phyloP scores from a whole-genome alignment of 441 rosid species.

The Syzygium syzygioides region DNA sequence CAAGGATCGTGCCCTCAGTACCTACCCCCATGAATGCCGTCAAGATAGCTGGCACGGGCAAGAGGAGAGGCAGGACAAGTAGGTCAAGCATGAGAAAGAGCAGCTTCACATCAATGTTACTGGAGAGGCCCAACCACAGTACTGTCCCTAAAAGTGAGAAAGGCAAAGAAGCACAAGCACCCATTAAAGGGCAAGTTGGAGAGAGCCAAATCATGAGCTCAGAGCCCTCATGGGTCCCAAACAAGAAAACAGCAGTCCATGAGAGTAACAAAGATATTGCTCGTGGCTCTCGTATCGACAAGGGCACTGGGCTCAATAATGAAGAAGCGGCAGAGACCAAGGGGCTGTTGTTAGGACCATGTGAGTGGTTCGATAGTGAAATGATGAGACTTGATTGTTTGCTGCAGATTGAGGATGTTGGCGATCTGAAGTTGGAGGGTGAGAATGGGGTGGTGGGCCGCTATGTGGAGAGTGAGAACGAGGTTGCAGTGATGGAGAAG shows the following conservation, averaged over 20 bases:
- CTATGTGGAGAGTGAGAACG: neutral
- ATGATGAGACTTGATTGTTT: conserved; percentile 39
- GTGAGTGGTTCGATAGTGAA: conserved; percentile 75
- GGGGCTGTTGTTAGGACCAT: conserved; percentile 28
- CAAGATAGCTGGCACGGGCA: conserved; percentile 17
- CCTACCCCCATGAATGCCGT: conserved; percentile 3
- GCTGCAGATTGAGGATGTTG: conserved; percentile 18
- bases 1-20: neutral
- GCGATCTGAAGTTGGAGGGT: neutral
- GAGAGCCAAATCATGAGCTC: neutral
- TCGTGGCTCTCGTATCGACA: neutral
- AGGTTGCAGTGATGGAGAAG: neutral
- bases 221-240: neutral
- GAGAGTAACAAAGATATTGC: neutral
- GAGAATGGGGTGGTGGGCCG: neutral
- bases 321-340: neutral
- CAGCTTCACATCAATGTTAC: neutral
- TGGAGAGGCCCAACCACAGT: neutral
- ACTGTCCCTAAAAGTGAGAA: neutral
- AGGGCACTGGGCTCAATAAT: neutral
- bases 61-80: conserved; percentile 29
- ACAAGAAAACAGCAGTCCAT: neutral
- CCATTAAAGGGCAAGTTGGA: neutral
- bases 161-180: conserved; percentile 12
- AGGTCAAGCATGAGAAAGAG: conserved; percentile 34